Evolutionary conservation across 2,329 filamentous ascomycete genomes (phyloP).

Genomic region (Ophiocordyceps australis): DNA sequence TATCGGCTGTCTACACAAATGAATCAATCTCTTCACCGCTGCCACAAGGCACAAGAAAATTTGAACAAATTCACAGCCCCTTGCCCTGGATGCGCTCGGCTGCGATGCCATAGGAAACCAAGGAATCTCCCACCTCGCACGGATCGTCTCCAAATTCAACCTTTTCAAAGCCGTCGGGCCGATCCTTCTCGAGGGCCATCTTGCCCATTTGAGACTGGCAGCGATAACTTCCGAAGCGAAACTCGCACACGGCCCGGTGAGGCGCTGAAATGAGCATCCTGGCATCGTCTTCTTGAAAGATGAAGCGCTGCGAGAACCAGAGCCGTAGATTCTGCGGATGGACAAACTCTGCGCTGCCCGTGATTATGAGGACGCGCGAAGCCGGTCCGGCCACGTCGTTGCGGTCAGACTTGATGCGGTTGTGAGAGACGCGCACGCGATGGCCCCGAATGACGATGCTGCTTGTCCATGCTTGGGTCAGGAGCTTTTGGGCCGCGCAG

Average conservation of each 20-base stretch:
- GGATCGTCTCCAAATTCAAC: slow-evolving; percentile 19
- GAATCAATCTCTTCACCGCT: no score
- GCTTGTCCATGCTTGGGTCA: slow-evolving; percentile 6
- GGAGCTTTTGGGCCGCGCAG: slow-evolving; percentile 14
- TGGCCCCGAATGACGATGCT: slow-evolving; percentile 18
- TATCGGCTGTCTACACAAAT: no score
- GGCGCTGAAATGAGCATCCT: slow-evolving; percentile 10
- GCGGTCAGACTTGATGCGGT: slow-evolving; percentile 25
- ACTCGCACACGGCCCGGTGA: slow-evolving; percentile 21
- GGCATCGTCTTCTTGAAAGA: slow-evolving; percentile 28
- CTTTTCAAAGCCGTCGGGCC: slow-evolving; percentile 14
- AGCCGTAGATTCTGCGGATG: slow-evolving; percentile 17
- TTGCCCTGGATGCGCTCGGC: slow-evolving; percentile 13
- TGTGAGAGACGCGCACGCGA: slow-evolving; percentile 20
- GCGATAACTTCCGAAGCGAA: slow-evolving; percentile 33
- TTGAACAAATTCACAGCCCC: slow-evolving; percentile 5
- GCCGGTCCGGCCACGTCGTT: slow-evolving; percentile 9
- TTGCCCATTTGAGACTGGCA: slow-evolving; percentile 33
- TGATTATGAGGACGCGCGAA: slow-evolving; percentile 32
- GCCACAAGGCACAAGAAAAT: no score
- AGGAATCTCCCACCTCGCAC: slow-evolving; percentile 15
- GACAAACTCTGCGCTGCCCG: slow-evolving; percentile 23
- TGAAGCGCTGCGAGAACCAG: slow-evolving; percentile 23
- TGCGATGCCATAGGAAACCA: slow-evolving; percentile 13
- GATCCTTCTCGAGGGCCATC: slow-evolving; percentile 17